Percentiles rank a stretch among this genome's conserved stretches.
Conservation (phyloP, 2,329 filamentous ascomycete genomes). For the Monosporascus sp. region DNA sequence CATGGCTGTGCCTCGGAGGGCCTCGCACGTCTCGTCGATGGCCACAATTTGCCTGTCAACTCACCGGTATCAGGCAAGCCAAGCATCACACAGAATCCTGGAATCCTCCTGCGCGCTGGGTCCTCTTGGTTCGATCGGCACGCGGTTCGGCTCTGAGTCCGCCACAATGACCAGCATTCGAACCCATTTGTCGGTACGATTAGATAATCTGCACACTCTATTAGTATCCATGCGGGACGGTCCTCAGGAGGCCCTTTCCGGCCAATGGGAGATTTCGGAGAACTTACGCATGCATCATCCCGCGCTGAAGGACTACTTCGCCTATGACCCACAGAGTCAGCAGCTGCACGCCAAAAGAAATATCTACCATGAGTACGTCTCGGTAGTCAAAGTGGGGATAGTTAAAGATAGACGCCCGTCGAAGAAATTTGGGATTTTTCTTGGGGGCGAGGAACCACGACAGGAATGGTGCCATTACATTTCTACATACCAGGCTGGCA, state of each 20-base stretch:
- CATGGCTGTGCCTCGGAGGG: too few relatives aligned
- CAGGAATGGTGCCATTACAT: too few relatives aligned
- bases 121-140: conserved; percentile 7
- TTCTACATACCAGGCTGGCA: conserved; percentile 12
- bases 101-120: conserved; percentile 5
- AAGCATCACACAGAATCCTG: conserved; percentile 11
- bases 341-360: background rate
- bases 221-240: background rate
- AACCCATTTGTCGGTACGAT: conserved; percentile 23
- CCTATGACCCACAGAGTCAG: conserved; percentile 1
- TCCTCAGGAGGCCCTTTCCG: background rate
- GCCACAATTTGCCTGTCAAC: background rate
- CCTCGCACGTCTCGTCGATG: background rate
- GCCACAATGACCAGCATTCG: conserved; percentile 17
- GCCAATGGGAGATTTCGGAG: background rate
- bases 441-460: background rate
- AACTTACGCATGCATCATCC: conserved; percentile 28
- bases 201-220: conserved; percentile 16
- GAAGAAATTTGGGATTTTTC: background rate
- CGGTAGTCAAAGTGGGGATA: background rate
- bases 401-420: background rate
- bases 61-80: conserved; percentile 10
- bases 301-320: conserved; percentile 25
- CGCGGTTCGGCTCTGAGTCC: conserved; percentile 18
- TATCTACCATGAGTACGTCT: background rate